Percentiles rank a stretch among this genome's conserved stretches.
These are phyloP conservation scores for Blastomyces emzantsi DNA, from an alignment of 2,329 filamentous ascomycete species.

Conservation along the genomic window DNA sequence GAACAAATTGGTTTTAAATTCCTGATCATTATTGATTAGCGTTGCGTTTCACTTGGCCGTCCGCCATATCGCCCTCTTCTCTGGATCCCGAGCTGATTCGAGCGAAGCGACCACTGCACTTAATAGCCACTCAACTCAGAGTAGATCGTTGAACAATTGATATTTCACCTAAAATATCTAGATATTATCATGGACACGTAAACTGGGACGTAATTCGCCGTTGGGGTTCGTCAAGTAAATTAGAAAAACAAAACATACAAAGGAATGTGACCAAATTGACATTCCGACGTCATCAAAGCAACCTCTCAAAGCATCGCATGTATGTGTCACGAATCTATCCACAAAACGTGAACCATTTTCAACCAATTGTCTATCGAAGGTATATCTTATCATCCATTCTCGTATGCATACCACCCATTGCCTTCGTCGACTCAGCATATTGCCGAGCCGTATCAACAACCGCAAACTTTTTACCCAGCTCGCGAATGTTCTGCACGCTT, in stretches of 20 bases:
- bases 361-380: slow-evolving; percentile 8
- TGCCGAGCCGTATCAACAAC: slow-evolving; percentile 43
- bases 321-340: neutral
- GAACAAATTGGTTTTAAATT: neutral
- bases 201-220: neutral
- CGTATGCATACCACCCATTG: slow-evolving; percentile 17
- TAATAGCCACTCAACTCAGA: neutral
- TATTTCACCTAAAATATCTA: neutral
- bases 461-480: slow-evolving; percentile 65
- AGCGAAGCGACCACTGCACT: neutral
- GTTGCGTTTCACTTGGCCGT: neutral
- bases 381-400: slow-evolving; percentile 26
- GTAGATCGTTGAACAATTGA: neutral
- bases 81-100: neutral
- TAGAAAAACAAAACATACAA: neutral
- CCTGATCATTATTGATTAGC: neutral
- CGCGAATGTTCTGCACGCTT: slow-evolving; percentile 60
- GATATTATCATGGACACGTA: neutral
- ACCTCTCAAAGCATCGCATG: neutral
- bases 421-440: slow-evolving; percentile 19
- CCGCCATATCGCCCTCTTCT: neutral
- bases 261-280: neutral
- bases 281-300: neutral
- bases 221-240: neutral
- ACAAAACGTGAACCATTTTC: neutral